Conservation (phyloP, 1,284 basidiomycete species). For the Ustilago shanxiensis region DNA sequence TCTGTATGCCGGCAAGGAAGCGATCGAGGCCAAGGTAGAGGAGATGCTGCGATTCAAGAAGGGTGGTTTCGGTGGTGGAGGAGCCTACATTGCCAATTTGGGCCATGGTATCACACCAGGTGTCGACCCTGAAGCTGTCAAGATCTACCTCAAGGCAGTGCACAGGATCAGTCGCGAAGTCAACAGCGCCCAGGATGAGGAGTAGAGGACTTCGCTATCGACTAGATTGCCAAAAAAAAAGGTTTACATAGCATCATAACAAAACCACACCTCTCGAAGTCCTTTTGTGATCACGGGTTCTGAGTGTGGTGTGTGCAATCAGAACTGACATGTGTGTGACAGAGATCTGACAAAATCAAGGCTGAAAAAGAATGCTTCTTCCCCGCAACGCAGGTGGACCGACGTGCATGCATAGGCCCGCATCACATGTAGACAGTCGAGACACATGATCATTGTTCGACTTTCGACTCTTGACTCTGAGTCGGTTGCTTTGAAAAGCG, state of each 20-base stretch:
- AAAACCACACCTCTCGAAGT: conserved; percentile 1
- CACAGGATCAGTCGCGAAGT: conserved; percentile 64
- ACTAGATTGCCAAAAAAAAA: not conserved
- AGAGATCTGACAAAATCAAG: not conserved
- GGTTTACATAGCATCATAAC: not conserved
- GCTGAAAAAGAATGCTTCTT: not conserved
- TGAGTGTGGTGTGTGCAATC: not conserved
- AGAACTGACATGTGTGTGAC: not conserved
- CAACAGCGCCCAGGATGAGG: conserved; percentile 49
- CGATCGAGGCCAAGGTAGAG: conserved; percentile 88
- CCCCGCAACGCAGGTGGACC: conserved; percentile 9
- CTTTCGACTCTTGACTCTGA: too few species aligned
- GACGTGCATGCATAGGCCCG: conserved; percentile 8
- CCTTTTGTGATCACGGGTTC: not conserved
- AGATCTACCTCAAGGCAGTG: conserved; percentile 64
- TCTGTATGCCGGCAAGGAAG: conserved; percentile 83
- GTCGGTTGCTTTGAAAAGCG: too few species aligned
- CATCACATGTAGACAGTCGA: not conserved
- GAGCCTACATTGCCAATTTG: conserved; percentile 85
- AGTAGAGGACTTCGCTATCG: conserved; percentile 14
- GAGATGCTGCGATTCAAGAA: conserved; percentile 76
- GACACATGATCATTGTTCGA: too few species aligned
- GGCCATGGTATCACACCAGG: conserved; percentile 86
- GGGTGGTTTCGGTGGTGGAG: conserved; percentile 77
- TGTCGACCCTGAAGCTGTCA: conserved; percentile 68